Base-by-base conservation (phyloP, 2,329 filamentous ascomycete species). In the Bipolaris gigantea region DNA sequence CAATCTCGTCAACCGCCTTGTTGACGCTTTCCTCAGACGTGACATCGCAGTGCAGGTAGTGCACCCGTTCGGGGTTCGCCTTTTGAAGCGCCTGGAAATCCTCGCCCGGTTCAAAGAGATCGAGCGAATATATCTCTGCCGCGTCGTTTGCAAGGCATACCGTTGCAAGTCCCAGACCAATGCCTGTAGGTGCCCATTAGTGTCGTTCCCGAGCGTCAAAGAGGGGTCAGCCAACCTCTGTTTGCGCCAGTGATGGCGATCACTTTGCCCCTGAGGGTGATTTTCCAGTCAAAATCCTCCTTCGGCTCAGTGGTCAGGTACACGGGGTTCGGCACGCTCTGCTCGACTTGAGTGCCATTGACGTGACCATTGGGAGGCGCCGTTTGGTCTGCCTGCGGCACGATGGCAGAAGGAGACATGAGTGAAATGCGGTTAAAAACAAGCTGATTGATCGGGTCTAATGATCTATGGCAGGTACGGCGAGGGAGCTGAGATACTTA, bases 11-110 rank as follows among this genome's bases (percentile, higher is more conserved):
- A 1, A 82, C 65, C 2, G 77, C 78, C 13, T 72, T 73, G 0
- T 66, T 75, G 27, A 81, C 75, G 39, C 68, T 80, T 25, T 73
- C 72, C 58, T 82, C 79, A 15, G 77, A 73, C 0, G 80, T 81
- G 2, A 82, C 78, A 62, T 83, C 75, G 61, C 77, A 78, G 49
- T 80, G 65, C 50, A 80, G 64, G 63, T 77, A 81, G 47, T 74
- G 70, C 16, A 82, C 64, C 19, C 69, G 69, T 51, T 76, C 75
- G 13, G 77, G 74, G 59, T 76, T 74, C 5, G 71, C 67, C 59
- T 78, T 76, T 41, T 72, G 66, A 3, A 78, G 68, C 8, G 67
- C 67, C 33, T 69, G 65, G 55, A 81, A 80, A 13, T 81, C 79
- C 19, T 79, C 76, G 25, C 77, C 77, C 0, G 76, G 71, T 38